Evolutionary conservation across 768 basidiomycete genomes (phyloP), one percentile per base, ranked within the genome.

Genomic region (Mycena maculata): DNA sequence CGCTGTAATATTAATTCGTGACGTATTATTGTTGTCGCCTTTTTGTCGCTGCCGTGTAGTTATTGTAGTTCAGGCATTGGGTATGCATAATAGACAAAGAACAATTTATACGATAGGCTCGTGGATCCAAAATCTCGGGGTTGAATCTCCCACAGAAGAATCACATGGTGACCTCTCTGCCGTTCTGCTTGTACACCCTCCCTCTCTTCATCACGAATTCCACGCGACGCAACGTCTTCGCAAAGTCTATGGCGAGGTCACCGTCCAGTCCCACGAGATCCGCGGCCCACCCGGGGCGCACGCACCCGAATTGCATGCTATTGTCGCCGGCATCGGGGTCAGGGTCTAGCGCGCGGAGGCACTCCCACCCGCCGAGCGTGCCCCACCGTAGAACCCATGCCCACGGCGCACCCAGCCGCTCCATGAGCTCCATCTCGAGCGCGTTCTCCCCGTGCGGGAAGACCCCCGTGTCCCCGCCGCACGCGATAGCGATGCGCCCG

Each of bases 381-480:
- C 80, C 86, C 87, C 87, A 88, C n/a, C 78, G 78, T 33, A 92
- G 75, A 18, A 90, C 85, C 57, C 79, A 78, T 36, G 76, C 74
- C 85, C 85, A 87, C 27, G 79, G 76, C 23, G 86, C 88, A 2
- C 89, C 89, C 2, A 88, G 78, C 28, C 75, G 71, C 16, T 85
- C 83, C 90, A 90, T 90, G 31, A 90, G 74, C 70, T 83, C 78
- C 81, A 91, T 78, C 80, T 91, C 90, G 44, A 86, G 75, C 28
- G 86, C 82, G 71, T 91, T 91, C 67, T 82, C 77, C 1, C 88
- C 89, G 71, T 90, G 90, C 20, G 84, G 70, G 74, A 90, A 91
- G 2, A 84, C 83, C 11, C 89, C 90, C 2, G 89, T 91, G 75
- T 91, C 88, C 1, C 89, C 88, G 9, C 89, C 89, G 72, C 86